Percentiles rank a stretch among this genome's conserved stretches.
Conservation (phyloP, 2,329 filamentous ascomycete genomes). For the Epichloe hybrida region DNA sequence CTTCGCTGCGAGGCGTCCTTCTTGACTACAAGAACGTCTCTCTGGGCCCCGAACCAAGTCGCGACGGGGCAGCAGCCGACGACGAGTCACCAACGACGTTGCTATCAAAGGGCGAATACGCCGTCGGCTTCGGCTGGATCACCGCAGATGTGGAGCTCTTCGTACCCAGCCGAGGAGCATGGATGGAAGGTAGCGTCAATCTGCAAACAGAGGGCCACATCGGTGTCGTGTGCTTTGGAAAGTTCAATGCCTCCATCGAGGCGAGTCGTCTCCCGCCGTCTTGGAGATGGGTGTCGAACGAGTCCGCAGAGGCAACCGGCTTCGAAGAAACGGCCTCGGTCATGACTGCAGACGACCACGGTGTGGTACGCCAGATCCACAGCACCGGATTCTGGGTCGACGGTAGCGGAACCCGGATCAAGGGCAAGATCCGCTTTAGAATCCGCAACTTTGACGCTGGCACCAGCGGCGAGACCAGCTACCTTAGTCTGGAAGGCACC, state of each 20-base stretch:
- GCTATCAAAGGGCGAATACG: slow-evolving; percentile 62
- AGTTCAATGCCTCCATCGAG: slow-evolving; percentile 84
- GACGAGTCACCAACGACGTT: slow-evolving; percentile 34
- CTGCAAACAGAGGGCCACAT: slow-evolving; percentile 82
- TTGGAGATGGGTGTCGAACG: slow-evolving; percentile 68
- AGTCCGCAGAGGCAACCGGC: slow-evolving; percentile 22
- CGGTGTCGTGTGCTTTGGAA: slow-evolving; percentile 76
- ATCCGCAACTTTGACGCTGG: slow-evolving; percentile 78
- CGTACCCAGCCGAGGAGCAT: slow-evolving; percentile 56
- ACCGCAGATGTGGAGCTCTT: slow-evolving; percentile 81
- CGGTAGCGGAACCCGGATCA: slow-evolving; percentile 52
- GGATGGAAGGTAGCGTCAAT: slow-evolving; percentile 70
- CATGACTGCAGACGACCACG: slow-evolving; percentile 33
- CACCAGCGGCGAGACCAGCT: slow-evolving; percentile 60
- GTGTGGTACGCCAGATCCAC: slow-evolving; percentile 38
- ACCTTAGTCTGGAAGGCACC: slow-evolving; percentile 79
- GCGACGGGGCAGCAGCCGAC: slow-evolving; percentile 30
- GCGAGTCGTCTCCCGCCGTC: slow-evolving; percentile 56
- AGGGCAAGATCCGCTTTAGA: slow-evolving; percentile 59
- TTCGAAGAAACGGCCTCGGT: slow-evolving; percentile 30
- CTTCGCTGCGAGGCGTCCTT: slow-evolving; percentile 58
- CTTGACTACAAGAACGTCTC: slow-evolving; percentile 59
- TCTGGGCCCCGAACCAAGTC: slow-evolving; percentile 46
- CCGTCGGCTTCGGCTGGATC: slow-evolving; percentile 75
- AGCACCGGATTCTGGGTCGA: slow-evolving; percentile 65